Conservation (phyloP, 495 filamentous ascomycete genomes). For the Aspergillus nidulans region DNA sequence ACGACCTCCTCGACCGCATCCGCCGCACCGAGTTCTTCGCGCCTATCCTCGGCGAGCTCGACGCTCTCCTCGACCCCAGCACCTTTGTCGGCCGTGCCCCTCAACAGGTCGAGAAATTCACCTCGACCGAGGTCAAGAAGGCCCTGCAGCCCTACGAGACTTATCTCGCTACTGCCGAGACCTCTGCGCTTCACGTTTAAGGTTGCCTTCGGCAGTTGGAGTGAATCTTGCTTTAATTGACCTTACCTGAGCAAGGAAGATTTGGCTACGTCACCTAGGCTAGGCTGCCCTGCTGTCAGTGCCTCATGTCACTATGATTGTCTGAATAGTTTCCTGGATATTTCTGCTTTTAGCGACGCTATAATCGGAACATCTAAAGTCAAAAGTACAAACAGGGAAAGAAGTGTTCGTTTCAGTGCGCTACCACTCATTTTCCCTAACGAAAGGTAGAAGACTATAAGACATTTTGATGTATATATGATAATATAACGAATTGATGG, state of each 20-base stretch:
- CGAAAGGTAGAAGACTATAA: background rate
- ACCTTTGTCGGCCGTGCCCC: conserved; percentile 64
- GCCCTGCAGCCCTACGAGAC: conserved; percentile 48
- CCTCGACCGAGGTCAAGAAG: conserved; percentile 48
- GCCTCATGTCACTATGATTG: background rate
- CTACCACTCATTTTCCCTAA: background rate
- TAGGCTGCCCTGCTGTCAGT: background rate
- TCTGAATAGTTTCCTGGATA: background rate
- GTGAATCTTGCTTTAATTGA: background rate
- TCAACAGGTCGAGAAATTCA: conserved; percentile 56
- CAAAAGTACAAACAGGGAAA: background rate
- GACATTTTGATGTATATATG: background rate
- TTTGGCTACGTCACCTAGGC: background rate
- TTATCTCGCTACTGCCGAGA: conserved; percentile 39
- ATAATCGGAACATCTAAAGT: background rate
- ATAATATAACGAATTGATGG: background rate
- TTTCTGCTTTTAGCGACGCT: background rate
- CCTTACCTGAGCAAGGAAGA: background rate
- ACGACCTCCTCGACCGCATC: conserved; percentile 82
- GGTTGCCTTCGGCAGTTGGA: background rate
- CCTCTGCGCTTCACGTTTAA: conserved; percentile 50
- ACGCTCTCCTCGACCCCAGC: conserved; percentile 62
- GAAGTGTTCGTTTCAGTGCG: background rate
- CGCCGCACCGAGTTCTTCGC: conserved; percentile 71
- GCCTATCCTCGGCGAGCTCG: conserved; percentile 73